Evolutionary conservation across 2,329 filamentous ascomycete species (phyloP), one percentile per base, ranked within the genome.

Genomic region (Dryadomyces sulphureus): DNA sequence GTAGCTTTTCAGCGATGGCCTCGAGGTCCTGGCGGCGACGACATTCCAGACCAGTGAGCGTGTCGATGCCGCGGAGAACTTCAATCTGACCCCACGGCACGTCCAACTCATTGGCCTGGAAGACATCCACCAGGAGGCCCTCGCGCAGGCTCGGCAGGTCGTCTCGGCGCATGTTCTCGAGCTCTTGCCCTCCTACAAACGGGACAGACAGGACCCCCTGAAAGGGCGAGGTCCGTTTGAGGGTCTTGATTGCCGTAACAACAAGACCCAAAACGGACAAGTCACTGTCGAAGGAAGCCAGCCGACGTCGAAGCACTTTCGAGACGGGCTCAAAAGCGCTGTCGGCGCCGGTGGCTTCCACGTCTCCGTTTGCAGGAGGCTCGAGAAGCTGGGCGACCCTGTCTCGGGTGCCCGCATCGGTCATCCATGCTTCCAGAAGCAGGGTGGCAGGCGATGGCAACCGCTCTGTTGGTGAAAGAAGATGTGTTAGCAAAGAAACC

Each of bases 381-480:
- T 20, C 41, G 6, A 42, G 17, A 16, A 54, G 47, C 20, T 38
- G 19, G 5, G 45, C 38, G 7, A 52, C 17, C 1, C 51, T 48
- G 5, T 45, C 45, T 17, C 40, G 34, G 5, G 47, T 51, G 3
- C 49, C 45, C 7, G 43, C 16, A 35, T 48, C 34, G 41, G 25
- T 48, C 1, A 48, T 50, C 52, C 52, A 53, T 16, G 46, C 52
- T 30, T 53, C 50, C 4, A 52, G 46, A 1, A 53, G 49, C 5
- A 38, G 22, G 1, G 49, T 36, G 2, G 50, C 45, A 1, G 49
- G 50, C 2, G 50, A 51, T 0, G 52, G 50, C 4, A 49, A 39
- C 4, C 45, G 42, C 12, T 38, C 52, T 53, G 45, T 20, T 12
- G n/a, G 4, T n/a, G 9, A 16, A 36, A n/a, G 9, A 3, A 19